Conservation (phyloP, 352 stramenopile species). For the Phytophthora chlamydospora region DNA sequence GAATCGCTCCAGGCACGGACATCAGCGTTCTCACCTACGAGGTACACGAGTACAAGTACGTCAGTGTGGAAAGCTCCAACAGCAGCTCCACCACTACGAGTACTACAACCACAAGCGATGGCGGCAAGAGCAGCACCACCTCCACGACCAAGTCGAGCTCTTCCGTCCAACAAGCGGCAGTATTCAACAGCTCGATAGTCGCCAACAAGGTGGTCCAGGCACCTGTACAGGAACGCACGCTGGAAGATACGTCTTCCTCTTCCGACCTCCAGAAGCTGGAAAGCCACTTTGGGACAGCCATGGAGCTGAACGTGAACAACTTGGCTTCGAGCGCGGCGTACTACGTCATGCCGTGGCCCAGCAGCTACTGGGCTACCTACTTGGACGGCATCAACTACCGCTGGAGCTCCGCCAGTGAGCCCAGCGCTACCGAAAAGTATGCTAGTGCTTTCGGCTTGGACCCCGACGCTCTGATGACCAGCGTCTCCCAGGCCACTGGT, state of each 20-base stretch:
- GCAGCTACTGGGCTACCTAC: conserved; percentile 70
- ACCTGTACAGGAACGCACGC: conserved; percentile 11
- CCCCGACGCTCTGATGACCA: conserved; percentile 39
- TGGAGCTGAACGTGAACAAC: conserved; percentile 41
- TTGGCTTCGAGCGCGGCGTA: conserved; percentile 25
- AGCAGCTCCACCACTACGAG: conserved; percentile 21
- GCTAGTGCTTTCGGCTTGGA: conserved; percentile 48
- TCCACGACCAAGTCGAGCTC: conserved; percentile 12
- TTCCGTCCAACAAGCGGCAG: conserved; percentile 26
- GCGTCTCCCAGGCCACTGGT: conserved; percentile 39
- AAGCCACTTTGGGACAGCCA: conserved; percentile 29
- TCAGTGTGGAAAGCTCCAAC: conserved; percentile 19
- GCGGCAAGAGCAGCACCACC: conserved; percentile 15
- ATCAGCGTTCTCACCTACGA: conserved; percentile 26
- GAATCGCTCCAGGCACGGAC: conserved; percentile 16
- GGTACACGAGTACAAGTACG: conserved; percentile 26
- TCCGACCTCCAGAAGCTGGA: conserved; percentile 46
- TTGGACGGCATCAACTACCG: conserved; percentile 68
- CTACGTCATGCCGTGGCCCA: conserved; percentile 49
- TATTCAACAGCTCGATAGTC: conserved; percentile 20
- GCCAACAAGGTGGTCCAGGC: conserved; percentile 3
- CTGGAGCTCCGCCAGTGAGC: conserved; percentile 34
- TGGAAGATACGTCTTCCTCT: conserved; percentile 20
- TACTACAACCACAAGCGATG: conserved; percentile 11
- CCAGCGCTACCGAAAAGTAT: conserved; percentile 50